phyloP scores from a whole-genome alignment of 805 yeast species.

The Yarrowia deformans region DNA sequence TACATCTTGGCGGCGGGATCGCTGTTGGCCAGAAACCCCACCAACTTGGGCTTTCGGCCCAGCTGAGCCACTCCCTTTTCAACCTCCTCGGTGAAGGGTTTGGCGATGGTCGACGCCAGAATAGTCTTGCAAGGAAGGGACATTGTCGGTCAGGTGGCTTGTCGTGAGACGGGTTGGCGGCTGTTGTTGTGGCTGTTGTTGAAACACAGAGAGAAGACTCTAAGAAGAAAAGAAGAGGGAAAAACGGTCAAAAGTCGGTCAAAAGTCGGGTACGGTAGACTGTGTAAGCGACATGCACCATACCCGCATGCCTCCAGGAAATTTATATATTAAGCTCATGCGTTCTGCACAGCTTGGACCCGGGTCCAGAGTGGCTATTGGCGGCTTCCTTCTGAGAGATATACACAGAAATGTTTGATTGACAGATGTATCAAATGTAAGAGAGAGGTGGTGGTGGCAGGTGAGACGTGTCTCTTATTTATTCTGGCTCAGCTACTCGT shows the following conservation, averaged over 20 bases:
- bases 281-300: slow-evolving; percentile 9
- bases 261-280: slow-evolving; percentile 12
- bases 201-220: slow-evolving; percentile 21
- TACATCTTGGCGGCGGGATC: slow-evolving; percentile 97
- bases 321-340: slow-evolving; percentile 18
- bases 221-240: neutral
- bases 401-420: neutral
- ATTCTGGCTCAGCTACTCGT: neutral
- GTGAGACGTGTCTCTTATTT: neutral
- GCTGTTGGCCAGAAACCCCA: slow-evolving; percentile 88
- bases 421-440: slow-evolving; percentile 22
- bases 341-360: slow-evolving; percentile 22
- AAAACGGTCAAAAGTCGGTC: neutral
- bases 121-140: slow-evolving; percentile 59
- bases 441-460: neutral
- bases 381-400: slow-evolving; percentile 1
- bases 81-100: slow-evolving; percentile 78
- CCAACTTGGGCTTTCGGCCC: slow-evolving; percentile 71
- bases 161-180: neutral
- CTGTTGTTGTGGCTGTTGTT: slow-evolving; percentile 14
- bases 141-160: slow-evolving; percentile 7
- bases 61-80: slow-evolving; percentile 61
- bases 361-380: slow-evolving; percentile 30
- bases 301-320: slow-evolving; percentile 21
- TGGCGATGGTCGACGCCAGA: slow-evolving; percentile 86